phyloP scores from a whole-genome alignment of 1,284 basidiomycete species.

The Boletus sp. region DNA sequence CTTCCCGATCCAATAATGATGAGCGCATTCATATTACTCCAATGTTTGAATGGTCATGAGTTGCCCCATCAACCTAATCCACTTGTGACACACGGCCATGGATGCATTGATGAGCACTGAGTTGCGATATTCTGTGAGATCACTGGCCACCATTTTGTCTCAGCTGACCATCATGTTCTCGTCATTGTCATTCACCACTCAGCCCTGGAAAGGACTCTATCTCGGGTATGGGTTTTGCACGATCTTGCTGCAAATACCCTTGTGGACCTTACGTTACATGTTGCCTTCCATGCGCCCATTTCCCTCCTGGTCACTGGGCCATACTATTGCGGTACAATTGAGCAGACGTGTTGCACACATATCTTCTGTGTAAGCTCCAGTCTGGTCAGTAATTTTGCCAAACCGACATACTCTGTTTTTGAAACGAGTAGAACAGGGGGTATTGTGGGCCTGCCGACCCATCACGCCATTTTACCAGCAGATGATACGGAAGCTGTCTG shows the following conservation, averaged over 20 bases:
- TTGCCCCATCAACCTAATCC: background rate
- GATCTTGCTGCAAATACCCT: constrained; percentile 46
- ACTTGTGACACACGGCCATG: background rate
- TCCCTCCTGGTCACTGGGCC: constrained; percentile 25
- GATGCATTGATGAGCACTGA: background rate
- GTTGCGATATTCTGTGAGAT: background rate
- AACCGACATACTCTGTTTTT: background rate
- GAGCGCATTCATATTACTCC: background rate
- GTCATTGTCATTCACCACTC: constrained; percentile 8
- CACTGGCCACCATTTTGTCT: background rate
- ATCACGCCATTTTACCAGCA: constrained; percentile 41
- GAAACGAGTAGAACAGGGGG: constrained; percentile 8
- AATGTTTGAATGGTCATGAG: background rate
- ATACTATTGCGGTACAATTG: constrained; percentile 11
- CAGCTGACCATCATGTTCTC: background rate
- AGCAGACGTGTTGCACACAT: background rate
- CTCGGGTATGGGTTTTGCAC: constrained; percentile 41
- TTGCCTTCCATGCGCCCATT: constrained; percentile 26
- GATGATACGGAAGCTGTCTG: constrained; percentile 45
- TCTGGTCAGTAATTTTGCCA: background rate
- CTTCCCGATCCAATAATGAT: background rate
- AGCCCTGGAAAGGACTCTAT: constrained; percentile 31
- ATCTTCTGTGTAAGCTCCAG: constrained; percentile 14
- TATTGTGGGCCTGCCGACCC: constrained; percentile 27
- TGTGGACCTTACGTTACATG: constrained; percentile 39